These are phyloP conservation scores for Podila epigama DNA, from an alignment of 192 early-diverging fungal species.

Conservation along the genomic window DNA sequence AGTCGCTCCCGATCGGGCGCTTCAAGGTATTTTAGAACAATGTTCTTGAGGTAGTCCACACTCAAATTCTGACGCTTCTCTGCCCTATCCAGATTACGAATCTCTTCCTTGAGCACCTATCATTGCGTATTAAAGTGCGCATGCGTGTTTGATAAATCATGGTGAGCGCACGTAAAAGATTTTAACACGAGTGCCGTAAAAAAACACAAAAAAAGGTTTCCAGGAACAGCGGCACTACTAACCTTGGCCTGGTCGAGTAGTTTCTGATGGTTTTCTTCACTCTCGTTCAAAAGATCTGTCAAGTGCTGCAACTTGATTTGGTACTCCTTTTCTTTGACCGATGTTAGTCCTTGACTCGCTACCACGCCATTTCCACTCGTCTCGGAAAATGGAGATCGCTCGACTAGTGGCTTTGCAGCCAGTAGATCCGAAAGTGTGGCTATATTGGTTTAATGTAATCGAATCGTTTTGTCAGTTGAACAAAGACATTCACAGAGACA, in stretches of 20 bases:
- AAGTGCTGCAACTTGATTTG: constrained; percentile 57
- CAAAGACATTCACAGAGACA: not conserved
- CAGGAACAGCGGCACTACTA: not conserved
- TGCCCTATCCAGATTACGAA: constrained; percentile 64
- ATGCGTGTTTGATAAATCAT: too few relatives aligned
- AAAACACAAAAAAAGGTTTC: not conserved
- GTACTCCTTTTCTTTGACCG: constrained; percentile 48
- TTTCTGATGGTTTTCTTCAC: constrained; percentile 54
- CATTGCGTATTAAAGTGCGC: too few relatives aligned
- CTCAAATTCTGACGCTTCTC: constrained; percentile 71
- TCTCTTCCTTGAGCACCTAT: constrained; percentile 66
- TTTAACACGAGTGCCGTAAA: constrained; percentile 5
- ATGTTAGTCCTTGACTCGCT: not conserved
- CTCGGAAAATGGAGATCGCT: constrained; percentile 28
- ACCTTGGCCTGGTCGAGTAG: constrained; percentile 64
- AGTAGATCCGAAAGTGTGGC: constrained; percentile 53
- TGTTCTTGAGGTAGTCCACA: constrained; percentile 76
- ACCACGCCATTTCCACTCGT: constrained; percentile 4
- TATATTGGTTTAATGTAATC: too few relatives aligned
- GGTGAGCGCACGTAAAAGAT: constrained; percentile 28
- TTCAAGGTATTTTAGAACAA: constrained; percentile 70
- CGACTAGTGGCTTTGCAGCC: constrained; percentile 37
- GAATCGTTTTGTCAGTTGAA: too few relatives aligned
- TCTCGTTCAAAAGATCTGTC: constrained; percentile 64
- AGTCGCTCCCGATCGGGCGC: constrained; percentile 56